These are phyloP conservation scores for Euryodendron excelsum DNA, from an alignment of 148 eudicot genomes.

Conservation along the genomic window DNA sequence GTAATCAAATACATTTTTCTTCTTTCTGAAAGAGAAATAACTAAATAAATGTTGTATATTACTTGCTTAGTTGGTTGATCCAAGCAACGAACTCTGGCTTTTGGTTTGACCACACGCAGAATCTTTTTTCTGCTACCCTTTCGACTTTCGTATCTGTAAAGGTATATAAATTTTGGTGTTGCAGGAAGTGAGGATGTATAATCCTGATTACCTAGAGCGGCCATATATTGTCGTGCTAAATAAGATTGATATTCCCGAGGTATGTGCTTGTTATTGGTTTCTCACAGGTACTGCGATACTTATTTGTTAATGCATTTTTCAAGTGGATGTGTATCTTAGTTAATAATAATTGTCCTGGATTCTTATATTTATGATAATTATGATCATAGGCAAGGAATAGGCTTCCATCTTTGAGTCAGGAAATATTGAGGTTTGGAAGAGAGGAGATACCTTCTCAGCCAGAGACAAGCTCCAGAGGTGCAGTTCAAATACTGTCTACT, in stretches of 20 bases:
- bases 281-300: not conserved
- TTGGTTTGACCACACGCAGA: not conserved
- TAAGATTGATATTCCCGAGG: slow-evolving; percentile 91
- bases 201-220: slow-evolving; percentile 92
- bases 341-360: not conserved
- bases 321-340: not conserved
- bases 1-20: not conserved
- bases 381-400: slow-evolving; percentile 58
- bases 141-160: slow-evolving; percentile 1
- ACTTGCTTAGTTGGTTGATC: slow-evolving; percentile 9
- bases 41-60: not conserved
- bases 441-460: slow-evolving; percentile 22
- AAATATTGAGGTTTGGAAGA: slow-evolving; percentile 66
- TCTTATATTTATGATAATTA: not conserved
- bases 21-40: not conserved
- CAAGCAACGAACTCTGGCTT: not conserved
- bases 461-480: slow-evolving; percentile 24
- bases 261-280: slow-evolving; percentile 18
- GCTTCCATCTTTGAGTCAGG: slow-evolving; percentile 60
- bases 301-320: not conserved
- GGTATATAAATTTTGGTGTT: slow-evolving; percentile 8
- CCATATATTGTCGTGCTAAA: slow-evolving; percentile 91
- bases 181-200: slow-evolving; percentile 94
- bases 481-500: slow-evolving; percentile 22
- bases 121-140: slow-evolving; percentile 8